phyloP scores from a whole-genome alignment of 2,329 filamentous ascomycete species.

The Amylocarpus encephaloides region DNA sequence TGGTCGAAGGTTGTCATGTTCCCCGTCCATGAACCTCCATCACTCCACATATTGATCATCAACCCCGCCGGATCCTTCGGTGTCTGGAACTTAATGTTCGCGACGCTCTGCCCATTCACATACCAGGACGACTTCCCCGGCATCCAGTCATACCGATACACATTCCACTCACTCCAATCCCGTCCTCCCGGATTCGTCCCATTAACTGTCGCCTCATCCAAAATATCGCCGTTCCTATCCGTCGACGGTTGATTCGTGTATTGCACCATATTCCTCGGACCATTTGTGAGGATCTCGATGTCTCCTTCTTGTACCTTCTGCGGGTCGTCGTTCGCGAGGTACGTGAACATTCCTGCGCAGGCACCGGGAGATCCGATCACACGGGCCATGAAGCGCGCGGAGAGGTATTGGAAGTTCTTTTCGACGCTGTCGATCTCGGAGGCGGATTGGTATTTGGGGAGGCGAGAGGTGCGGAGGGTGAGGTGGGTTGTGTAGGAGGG shows the following conservation, averaged over 20 bases:
- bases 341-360: conserved; percentile 30
- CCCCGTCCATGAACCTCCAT: conserved; percentile 29
- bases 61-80: conserved; percentile 23
- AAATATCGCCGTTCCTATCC: conserved; percentile 16
- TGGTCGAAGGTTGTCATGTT: conserved; percentile 25
- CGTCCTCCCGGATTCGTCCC: conserved; percentile 12
- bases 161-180: conserved; percentile 28
- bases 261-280: conserved; percentile 24
- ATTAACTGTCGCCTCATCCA: conserved; percentile 23
- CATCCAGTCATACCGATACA: conserved; percentile 30
- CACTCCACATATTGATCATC: conserved; percentile 31
- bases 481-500: conserved; percentile 25
- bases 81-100: conserved; percentile 25
- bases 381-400: conserved; percentile 26
- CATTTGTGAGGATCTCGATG: conserved; percentile 29
- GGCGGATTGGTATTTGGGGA: conserved; percentile 25
- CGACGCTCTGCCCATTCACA: conserved; percentile 25
- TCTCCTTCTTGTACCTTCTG: conserved; percentile 27
- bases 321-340: conserved; percentile 13
- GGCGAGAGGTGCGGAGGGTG: conserved; percentile 28
- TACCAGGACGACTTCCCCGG: conserved; percentile 27
- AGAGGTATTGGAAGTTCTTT: conserved; percentile 26
- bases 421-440: conserved; percentile 27
- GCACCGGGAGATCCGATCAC: conserved; percentile 27
- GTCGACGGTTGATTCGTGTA: conserved; percentile 29